Conservation (phyloP, 2,329 filamentous ascomycete genomes). For the Diaporthe citrichinensis region DNA sequence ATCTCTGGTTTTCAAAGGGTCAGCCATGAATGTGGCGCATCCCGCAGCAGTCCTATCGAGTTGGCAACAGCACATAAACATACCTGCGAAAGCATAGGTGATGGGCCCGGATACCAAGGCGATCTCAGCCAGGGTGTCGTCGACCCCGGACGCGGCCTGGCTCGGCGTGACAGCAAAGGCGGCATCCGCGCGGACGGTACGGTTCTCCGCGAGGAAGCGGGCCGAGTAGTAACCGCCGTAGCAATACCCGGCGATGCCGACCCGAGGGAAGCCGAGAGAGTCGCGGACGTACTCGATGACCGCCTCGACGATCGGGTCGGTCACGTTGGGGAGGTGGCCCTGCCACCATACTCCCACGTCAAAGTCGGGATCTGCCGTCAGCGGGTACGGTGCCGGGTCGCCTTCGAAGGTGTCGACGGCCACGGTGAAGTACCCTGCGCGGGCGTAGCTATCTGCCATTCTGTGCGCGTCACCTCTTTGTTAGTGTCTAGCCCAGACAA, state of each 20-base stretch:
- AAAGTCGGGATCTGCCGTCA: slow-evolving; percentile 54
- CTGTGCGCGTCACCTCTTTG: slow-evolving; percentile 39
- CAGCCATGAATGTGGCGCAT: slow-evolving; percentile 53
- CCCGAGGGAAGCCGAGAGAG: slow-evolving; percentile 63
- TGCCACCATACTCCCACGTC: slow-evolving; percentile 58
- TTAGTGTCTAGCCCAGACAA: neutral
- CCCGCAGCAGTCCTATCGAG: slow-evolving; percentile 61
- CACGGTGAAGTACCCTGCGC: slow-evolving; percentile 75
- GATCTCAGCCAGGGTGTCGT: neutral
- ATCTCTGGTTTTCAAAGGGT: slow-evolving; percentile 62
- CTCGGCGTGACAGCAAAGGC: slow-evolving; percentile 77
- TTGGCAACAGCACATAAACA: neutral
- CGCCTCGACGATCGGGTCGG: slow-evolving; percentile 63
- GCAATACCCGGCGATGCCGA: slow-evolving; percentile 75
- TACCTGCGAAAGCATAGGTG: slow-evolving; percentile 5
- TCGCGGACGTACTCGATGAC: slow-evolving; percentile 61
- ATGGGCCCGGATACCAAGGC: neutral
- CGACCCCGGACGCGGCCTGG: neutral
- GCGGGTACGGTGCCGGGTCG: slow-evolving; percentile 61
- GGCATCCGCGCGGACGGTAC: slow-evolving; percentile 66
- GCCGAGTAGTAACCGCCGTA: slow-evolving; percentile 73
- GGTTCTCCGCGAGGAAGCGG: slow-evolving; percentile 61
- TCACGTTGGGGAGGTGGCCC: slow-evolving; percentile 55
- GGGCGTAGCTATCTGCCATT: slow-evolving; percentile 76
- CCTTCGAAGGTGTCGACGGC: slow-evolving; percentile 77